Base-by-base conservation (phyloP, 192 early-diverging fungal genomes). In the Backusella australiensis region DNA sequence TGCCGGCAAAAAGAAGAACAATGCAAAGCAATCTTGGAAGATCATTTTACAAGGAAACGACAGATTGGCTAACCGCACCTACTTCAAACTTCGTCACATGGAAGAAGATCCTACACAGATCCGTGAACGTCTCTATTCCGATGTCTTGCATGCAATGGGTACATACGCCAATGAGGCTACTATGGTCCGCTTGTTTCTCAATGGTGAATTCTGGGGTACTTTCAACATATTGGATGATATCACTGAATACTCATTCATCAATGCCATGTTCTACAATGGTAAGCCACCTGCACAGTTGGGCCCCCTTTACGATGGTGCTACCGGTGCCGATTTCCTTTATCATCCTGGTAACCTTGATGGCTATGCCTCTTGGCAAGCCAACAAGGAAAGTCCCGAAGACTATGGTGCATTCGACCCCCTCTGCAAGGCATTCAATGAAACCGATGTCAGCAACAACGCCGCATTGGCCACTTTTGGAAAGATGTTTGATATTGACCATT, bases 31-130 rank as follows among this genome's bases (percentile, higher is more conserved):
- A 53, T 83, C 79, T 67, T 86, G 85, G 85, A 76, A 77, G 19
- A 83, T 79, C 78, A 39, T 26, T 9, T 75, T 84, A 6, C 19
- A 71, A 11, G 42, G 23, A 5, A 75, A 53, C 8, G 69, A 84
- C 1, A 71, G 32, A 26, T 71, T 78, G 6, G 74, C 78, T 34
- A 76, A 77, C 26, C 85, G 85, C 14, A 77, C 29, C 66, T 86
- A 74, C 44, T 83, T 86, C 77, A 86, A 86, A 76, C 53, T 84
- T 71, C 83, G 85, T 41, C 83, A 86, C 38, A 82, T 83, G 79
- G 83, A 86, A 63, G 81, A 83, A 73, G 85, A 86, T 70, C 85
- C 85, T 29, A 86, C 85, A 42, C 85, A 86, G 79, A 82, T 86
- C 23, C 85, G 85, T 77, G 85, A 86, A 75, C 84, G 84, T 72